Base-by-base conservation (phyloP, 2,329 filamentous ascomycete species). In the Didymella keratinophila region DNA sequence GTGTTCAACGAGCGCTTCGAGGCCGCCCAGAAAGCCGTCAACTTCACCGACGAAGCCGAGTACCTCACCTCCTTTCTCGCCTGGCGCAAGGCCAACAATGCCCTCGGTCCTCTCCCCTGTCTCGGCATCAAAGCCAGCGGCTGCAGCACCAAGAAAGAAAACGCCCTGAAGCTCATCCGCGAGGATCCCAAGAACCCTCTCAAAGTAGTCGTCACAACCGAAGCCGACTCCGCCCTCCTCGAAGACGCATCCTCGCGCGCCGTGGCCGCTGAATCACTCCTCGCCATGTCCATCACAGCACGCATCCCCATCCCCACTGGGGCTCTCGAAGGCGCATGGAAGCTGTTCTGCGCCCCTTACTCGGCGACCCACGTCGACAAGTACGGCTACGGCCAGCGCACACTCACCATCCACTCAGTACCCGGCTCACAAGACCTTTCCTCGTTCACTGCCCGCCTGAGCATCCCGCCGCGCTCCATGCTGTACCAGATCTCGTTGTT, bases 261-360 rank as follows among this genome's bases (percentile, higher is more conserved):
- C 10, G 3, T 34, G 4, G 30, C 50, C 1, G 71, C 67, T 0
- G 63, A 69, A 20, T 49, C 56, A 1, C 56, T 74, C 20, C 60
- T 76, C 16, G 42, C 49, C 3, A 53, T 63, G 25, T 58, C 65
- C 5, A 51, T 71, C n/a, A 12, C 41, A 2, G 64, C 70, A 0
- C 61, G 62, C 1, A 27, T 74, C 4, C 72, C 72, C 21, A 57
- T 76, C 0, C 68, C 73, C 2, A 48, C 70, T 3, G 72, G 71
- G 4, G 20, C 10, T 1, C 10, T 75, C 2, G 57, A 65, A 16
- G 73, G 73, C 12, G 30, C 30, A 0, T 76, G 68, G 62, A 69
- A 53, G 3, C 60, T 76, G 14, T 74, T 65, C 59, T 74, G 71
- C 55, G 65, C 71, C 0, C 48, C 55, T 3, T 76, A 76, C 57